phyloP scores from a whole-genome alignment of 495 filamentous ascomycete species.

The Talaromyces thailandensis region DNA sequence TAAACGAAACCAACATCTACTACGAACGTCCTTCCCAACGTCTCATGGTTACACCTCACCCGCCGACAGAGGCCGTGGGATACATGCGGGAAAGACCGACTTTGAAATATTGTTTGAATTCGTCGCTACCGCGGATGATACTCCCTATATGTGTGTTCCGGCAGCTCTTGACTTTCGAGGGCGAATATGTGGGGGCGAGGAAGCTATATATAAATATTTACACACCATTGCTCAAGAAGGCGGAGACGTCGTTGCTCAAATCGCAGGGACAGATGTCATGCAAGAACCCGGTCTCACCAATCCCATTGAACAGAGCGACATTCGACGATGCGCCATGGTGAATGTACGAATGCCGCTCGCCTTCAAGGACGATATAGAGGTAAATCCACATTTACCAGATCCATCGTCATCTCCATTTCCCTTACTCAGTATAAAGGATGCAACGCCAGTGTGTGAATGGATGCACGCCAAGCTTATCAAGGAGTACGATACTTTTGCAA shows the following conservation, averaged over 20 bases:
- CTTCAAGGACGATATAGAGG: slow-evolving; percentile 15
- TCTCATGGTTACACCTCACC: slow-evolving; percentile 43
- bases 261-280: slow-evolving; percentile 63
- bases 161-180: slow-evolving; percentile 60
- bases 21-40: slow-evolving; percentile 69
- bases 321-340: slow-evolving; percentile 45
- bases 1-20: slow-evolving; percentile 56
- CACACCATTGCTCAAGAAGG: slow-evolving; percentile 48
- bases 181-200: slow-evolving; percentile 66
- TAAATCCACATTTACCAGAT: slow-evolving; percentile 16
- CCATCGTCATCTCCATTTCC: slow-evolving; percentile 8
- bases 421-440: slow-evolving; percentile 22
- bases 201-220: slow-evolving; percentile 51
- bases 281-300: slow-evolving; percentile 21
- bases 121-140: slow-evolving; percentile 63
- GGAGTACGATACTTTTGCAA: slow-evolving; percentile 63
- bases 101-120: slow-evolving; percentile 73
- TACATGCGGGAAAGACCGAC: slow-evolving; percentile 26
- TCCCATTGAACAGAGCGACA: slow-evolving; percentile 32
- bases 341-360: slow-evolving; percentile 68
- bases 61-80: background rate
- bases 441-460: slow-evolving; percentile 38
- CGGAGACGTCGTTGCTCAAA: slow-evolving; percentile 46
- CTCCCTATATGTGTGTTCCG: slow-evolving; percentile 60
- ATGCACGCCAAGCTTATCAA: slow-evolving; percentile 44